phyloP scores from a whole-genome alignment of 805 yeast species.

The Pichia scutulata region DNA sequence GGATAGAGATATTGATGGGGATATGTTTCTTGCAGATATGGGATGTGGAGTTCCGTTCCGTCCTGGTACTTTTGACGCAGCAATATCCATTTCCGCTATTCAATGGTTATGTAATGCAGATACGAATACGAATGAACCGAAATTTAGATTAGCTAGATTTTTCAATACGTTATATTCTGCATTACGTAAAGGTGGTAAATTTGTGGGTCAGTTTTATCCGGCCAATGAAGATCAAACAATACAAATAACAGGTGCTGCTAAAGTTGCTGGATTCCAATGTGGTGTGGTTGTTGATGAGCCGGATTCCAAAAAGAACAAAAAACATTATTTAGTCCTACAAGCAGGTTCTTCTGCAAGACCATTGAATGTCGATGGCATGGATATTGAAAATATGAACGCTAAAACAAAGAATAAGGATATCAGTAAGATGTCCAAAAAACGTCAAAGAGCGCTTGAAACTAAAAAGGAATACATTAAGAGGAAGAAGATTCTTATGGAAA shows the following conservation, averaged over 20 bases:
- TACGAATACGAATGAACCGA: conserved; percentile 72
- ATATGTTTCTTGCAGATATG: conserved; percentile 83
- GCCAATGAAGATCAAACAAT: conserved; percentile 80
- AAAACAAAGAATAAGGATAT: conserved; percentile 14
- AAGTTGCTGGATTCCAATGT: conserved; percentile 92
- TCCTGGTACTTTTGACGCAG: conserved; percentile 95
- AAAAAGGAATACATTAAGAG: conserved; percentile 76
- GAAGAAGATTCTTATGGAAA: conserved; percentile 89
- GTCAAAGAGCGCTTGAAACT: conserved; percentile 54
- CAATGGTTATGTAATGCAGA: conserved; percentile 99
- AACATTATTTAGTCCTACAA: conserved; percentile 81
- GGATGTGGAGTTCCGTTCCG: conserved; percentile 93
- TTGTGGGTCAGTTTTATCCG: conserved; percentile 96
- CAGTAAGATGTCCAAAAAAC: conserved; percentile 38
- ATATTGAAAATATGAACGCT: conserved; percentile 54
- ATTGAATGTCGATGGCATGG: conserved; percentile 72
- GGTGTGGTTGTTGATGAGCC: conserved; percentile 93
- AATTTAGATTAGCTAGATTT: conserved; percentile 67
- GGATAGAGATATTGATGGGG: conserved; percentile 91
- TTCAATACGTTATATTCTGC: conserved; percentile 84
- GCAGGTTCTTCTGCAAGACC: conserved; percentile 76
- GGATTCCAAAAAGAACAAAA: conserved; percentile 84
- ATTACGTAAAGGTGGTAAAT: conserved; percentile 90
- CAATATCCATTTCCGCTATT: conserved; percentile 87
- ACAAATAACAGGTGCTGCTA: conserved; percentile 74